Evolutionary conservation across 2,329 filamentous ascomycete genomes (phyloP), one percentile per base, ranked within the genome.

Genomic region (Phoma sp.): DNA sequence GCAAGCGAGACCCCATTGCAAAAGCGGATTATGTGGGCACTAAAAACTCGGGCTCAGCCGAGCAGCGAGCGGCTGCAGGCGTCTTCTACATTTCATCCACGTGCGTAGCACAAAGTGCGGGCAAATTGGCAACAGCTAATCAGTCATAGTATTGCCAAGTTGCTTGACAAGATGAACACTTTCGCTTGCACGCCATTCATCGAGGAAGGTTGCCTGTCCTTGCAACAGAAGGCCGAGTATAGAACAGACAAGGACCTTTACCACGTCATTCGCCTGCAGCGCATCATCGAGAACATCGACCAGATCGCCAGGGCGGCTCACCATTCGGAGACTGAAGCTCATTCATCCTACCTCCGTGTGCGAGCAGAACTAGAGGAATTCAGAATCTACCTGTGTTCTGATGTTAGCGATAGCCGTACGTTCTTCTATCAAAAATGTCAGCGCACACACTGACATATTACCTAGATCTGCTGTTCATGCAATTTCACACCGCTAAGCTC

Each of bases 21-120:
- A 44, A 40, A 48, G 46, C 49, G n/a, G 4, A 13, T 2, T 50
- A 55, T 12, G 48, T 50, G 15, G 51, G 51, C 40, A 45, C 45
- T n/a, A n/a, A 48, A 46, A 46, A 53, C 60, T 13, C 73, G 70
- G 68, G 73, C 3, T 51, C 60, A n/a, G 79, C 80, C 22, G 78
- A 78, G 48, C 75, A 79, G 46, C 72, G 79, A 41, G 78, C 78
- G 2, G 70, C 78, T 12, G 74, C 76, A 3, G 79, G 78, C 4
- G 74, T 77, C 25, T 81, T 77, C 56, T 79, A 77, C 55, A 62
- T 81, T 12, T 75, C 76, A 10, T 77, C 77, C 5, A 71, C 73
- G 77, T 78, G 61, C 56, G 73, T 68, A n/a, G 41, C 22, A 12
- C 17, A 2, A 8, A 4, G 7, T 17, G 4, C 3, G 24, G 1